Percentiles rank a stretch among this genome's conserved stretches.
phyloP scores from a whole-genome alignment of 257 asterid genomes.

The Capsicum baccatum region DNA sequence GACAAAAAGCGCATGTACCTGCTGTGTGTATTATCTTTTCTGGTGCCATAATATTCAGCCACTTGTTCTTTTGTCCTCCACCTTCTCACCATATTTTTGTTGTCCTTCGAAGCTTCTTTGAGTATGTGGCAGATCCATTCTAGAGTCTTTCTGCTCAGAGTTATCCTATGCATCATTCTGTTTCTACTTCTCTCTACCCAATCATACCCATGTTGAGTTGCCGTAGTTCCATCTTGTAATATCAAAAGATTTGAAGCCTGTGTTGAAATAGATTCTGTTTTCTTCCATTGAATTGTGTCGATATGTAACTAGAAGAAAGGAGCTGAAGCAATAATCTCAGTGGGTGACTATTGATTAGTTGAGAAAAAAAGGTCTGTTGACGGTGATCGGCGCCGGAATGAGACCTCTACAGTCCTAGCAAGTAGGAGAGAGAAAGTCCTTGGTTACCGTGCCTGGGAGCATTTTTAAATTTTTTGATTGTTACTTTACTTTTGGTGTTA shows the following conservation, averaged over 20 bases:
- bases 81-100: neutral
- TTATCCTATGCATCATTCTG: neutral
- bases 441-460: no score
- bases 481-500: no score
- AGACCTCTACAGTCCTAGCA: no score
- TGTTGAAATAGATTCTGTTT: neutral
- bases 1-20: neutral
- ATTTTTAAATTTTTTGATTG: no score
- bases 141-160: neutral
- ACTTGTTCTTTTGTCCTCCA: neutral
- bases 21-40: neutral
- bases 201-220: neutral
- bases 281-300: neutral
- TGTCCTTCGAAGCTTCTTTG: neutral
- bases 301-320: neutral
- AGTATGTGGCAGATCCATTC: neutral
- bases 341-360: no score
- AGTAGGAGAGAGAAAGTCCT: no score
- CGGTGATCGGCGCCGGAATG: no score
- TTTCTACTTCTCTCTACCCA: neutral
- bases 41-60: neutral
- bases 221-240: neutral
- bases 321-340: neutral
- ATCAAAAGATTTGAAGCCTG: neutral
- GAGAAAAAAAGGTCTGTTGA: no score